phyloP scores from a whole-genome alignment of 2,329 filamentous ascomycete species.

The Pseudocercospora ulei region DNA sequence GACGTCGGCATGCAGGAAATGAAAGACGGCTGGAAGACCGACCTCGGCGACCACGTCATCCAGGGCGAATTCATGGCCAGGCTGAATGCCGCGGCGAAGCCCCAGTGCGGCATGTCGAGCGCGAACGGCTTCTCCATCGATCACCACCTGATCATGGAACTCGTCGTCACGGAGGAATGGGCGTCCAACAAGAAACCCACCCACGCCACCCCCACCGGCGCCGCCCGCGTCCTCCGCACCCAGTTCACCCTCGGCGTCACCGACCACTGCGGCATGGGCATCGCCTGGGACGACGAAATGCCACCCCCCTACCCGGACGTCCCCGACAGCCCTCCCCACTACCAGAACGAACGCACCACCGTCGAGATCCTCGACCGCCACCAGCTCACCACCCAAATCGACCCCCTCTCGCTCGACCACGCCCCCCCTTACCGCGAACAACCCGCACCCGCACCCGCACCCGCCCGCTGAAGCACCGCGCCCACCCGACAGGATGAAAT shows the following conservation, averaged over 20 bases:
- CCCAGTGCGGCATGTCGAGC: constrained; percentile 68
- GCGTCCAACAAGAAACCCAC: constrained; percentile 58
- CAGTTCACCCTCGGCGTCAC: constrained; percentile 78
- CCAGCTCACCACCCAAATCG: constrained; percentile 41
- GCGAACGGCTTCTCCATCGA: constrained; percentile 65
- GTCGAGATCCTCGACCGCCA: constrained; percentile 43
- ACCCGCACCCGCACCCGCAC: no score
- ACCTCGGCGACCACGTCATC: constrained; percentile 58
- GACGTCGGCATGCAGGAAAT: constrained; percentile 72
- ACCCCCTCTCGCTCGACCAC: constrained; percentile 32
- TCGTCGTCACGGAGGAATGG: constrained; percentile 90
- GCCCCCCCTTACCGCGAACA: no score
- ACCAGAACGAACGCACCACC: constrained; percentile 32
- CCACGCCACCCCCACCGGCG: constrained; percentile 74
- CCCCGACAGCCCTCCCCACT: constrained; percentile 66
- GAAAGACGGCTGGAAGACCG: constrained; percentile 82
- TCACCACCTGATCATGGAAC: constrained; percentile 80
- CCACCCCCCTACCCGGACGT: constrained; percentile 92
- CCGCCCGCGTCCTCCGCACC: constrained; percentile 82
- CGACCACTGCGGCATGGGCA: constrained; percentile 73
- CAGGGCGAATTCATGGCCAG: constrained; percentile 67
- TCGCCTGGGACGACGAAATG: constrained; percentile 94
- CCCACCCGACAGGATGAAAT: no score
- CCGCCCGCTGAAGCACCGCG: no score
- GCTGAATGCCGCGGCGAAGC: constrained; percentile 53